Conservation (phyloP, 768 basidiomycete genomes). For the Leccinum barrowsii region DNA sequence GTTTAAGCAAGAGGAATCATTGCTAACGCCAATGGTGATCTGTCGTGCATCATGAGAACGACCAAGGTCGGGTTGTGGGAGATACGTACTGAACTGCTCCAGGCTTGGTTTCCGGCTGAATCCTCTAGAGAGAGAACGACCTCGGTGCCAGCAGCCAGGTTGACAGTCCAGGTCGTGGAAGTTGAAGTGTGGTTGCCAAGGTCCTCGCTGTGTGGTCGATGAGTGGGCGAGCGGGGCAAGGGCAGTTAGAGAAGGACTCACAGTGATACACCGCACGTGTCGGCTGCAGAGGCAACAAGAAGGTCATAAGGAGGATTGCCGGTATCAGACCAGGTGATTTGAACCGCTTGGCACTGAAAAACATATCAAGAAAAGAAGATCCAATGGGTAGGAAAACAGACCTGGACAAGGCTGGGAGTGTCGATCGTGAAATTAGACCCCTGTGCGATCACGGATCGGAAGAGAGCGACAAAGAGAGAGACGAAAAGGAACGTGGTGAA, state of each 20-base stretch:
- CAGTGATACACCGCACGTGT: slow-evolving; percentile 61
- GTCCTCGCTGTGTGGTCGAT: slow-evolving; percentile 48
- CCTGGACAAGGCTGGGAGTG: slow-evolving; percentile 54
- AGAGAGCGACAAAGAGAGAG: slow-evolving; percentile 60
- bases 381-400: slow-evolving; percentile 21
- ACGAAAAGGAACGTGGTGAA: slow-evolving; percentile 74
- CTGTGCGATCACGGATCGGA: slow-evolving; percentile 48
- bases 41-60: slow-evolving; percentile 10
- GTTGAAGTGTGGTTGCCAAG: slow-evolving; percentile 52
- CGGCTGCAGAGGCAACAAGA: slow-evolving; percentile 46
- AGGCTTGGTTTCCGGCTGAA: slow-evolving; percentile 53
- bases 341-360: slow-evolving; percentile 48
- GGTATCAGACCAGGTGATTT: slow-evolving; percentile 48
- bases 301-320: slow-evolving; percentile 54
- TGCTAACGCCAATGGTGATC: slow-evolving; percentile 36
- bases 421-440: slow-evolving; percentile 42
- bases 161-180: slow-evolving; percentile 37
- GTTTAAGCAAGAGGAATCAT: slow-evolving; percentile 37
- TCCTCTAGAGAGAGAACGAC: slow-evolving; percentile 56
- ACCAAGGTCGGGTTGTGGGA: neutral
- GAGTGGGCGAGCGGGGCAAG: neutral
- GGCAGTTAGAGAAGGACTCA: slow-evolving; percentile 32
- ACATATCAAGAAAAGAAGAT: neutral
- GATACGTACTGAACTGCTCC: slow-evolving; percentile 55
- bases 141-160: slow-evolving; percentile 44